A percentile compares a stretch with the other conserved stretches of the same genome.
These are phyloP conservation scores for Piper betle DNA, from an alignment of 164 flowering plant species.

Conservation along the genomic window DNA sequence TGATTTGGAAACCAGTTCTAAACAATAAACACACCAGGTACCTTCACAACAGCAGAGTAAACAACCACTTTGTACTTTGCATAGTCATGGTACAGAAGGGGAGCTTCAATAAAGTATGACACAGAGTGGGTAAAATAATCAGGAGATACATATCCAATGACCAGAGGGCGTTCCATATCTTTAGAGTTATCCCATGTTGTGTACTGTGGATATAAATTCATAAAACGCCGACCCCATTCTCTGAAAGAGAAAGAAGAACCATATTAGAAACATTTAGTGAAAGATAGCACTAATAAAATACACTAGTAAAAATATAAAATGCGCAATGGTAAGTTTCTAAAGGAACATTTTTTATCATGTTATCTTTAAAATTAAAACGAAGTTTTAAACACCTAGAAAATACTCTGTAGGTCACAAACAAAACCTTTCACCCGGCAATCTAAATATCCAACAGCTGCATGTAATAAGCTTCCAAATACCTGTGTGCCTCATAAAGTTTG, in stretches of 20 bases:
- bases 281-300: too few relatives aligned
- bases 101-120: conserved; percentile 96
- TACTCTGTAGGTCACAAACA: neutral
- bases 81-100: conserved; percentile 73
- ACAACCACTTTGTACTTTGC: conserved; percentile 82
- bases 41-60: conserved; percentile 99
- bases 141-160: conserved; percentile 95
- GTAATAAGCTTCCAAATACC: conserved; percentile 26
- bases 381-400: too few relatives aligned
- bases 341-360: too few relatives aligned
- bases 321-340: neutral
- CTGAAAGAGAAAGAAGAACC: conserved; percentile 37
- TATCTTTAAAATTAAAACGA: too few relatives aligned
- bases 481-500: conserved; percentile 94
- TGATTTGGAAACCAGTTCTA: neutral
- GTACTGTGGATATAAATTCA: conserved; percentile 62
- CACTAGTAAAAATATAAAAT: too few relatives aligned
- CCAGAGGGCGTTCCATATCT: conserved; percentile 80
- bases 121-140: conserved; percentile 99
- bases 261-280: neutral
- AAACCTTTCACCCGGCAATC: neutral
- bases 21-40: conserved; percentile 10
- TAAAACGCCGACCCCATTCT: conserved; percentile 96
- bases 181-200: conserved; percentile 88
- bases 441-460: neutral